Conservation (phyloP, 2,329 filamentous ascomycete genomes). For the Plectosphaerella cucumerina region DNA sequence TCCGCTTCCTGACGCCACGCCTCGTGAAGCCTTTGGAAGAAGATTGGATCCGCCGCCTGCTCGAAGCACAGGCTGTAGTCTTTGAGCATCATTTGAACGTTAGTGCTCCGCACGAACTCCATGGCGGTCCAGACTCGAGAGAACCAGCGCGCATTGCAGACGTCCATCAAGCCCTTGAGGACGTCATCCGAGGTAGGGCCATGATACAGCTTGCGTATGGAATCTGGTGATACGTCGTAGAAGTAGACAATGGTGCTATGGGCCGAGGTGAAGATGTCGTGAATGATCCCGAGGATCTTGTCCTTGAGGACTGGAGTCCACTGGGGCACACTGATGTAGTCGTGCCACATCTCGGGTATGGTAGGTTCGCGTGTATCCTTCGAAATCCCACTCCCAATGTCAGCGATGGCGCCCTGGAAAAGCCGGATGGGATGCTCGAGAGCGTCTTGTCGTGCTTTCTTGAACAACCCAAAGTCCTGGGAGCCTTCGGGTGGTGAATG, state of each 20-base stretch:
- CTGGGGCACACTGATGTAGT: conserved; percentile 3
- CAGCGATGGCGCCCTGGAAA: neutral
- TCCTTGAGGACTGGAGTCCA: neutral
- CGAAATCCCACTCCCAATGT: neutral
- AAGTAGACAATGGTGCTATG: neutral
- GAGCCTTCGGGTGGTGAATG: neutral
- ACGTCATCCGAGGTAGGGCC: neutral
- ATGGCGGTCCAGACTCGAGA: conserved; percentile 4
- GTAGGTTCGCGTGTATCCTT: neutral
- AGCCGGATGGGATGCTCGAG: neutral
- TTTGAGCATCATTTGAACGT: neutral
- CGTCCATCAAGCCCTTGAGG: neutral
- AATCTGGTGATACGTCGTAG: neutral
- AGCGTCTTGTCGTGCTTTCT: neutral
- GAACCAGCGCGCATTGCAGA: conserved; percentile 1
- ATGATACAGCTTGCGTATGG: neutral
- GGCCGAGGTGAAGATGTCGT: neutral
- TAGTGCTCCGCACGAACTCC: conserved; percentile 1
- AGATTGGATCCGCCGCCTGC: neutral
- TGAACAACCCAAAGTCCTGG: neutral
- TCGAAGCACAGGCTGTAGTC: neutral
- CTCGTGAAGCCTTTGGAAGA: neutral
- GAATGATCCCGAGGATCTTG: neutral
- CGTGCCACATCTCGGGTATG: neutral
- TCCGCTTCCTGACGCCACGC: neutral